A percentile compares a stretch with the other conserved stretches of the same genome.
Conservation (phyloP, 441 rosid species). For the Viola pubescens region DNA sequence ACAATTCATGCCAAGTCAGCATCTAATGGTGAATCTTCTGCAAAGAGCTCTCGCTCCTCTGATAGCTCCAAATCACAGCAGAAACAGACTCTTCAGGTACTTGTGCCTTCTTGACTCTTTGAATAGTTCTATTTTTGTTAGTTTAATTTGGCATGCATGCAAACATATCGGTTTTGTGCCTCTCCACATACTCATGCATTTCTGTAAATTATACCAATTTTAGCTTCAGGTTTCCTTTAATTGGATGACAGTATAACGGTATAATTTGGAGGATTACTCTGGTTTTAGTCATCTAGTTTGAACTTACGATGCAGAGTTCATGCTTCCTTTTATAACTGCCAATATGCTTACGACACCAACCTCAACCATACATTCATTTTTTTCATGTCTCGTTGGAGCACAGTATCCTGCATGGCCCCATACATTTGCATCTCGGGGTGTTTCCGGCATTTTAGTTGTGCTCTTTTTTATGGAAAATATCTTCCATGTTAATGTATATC, state of each 20-base stretch:
- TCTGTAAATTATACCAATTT: not conserved
- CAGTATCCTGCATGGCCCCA: constrained; percentile 9
- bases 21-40: constrained; percentile 41
- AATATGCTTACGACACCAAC: constrained; percentile 2
- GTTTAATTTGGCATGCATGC: not conserved
- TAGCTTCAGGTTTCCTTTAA: not conserved
- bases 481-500: constrained; percentile 25
- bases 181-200: not conserved
- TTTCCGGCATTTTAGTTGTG: constrained; percentile 6
- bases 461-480: constrained; percentile 29
- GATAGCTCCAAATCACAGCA: constrained; percentile 26
- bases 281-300: not conserved
- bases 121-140: not conserved
- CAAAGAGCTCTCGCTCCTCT: constrained; percentile 24
- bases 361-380: not conserved
- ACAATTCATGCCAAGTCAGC: constrained; percentile 42
- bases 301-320: not conserved
- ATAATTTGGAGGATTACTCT: no score
- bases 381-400: not conserved
- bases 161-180: not conserved
- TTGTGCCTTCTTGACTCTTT: constrained; percentile 11
- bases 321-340: not conserved
- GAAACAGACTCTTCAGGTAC: constrained; percentile 48
- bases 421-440: constrained; percentile 11
- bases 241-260: not conserved